Conservation (phyloP, 768 basidiomycete species). For the Suillus hirtellus region DNA sequence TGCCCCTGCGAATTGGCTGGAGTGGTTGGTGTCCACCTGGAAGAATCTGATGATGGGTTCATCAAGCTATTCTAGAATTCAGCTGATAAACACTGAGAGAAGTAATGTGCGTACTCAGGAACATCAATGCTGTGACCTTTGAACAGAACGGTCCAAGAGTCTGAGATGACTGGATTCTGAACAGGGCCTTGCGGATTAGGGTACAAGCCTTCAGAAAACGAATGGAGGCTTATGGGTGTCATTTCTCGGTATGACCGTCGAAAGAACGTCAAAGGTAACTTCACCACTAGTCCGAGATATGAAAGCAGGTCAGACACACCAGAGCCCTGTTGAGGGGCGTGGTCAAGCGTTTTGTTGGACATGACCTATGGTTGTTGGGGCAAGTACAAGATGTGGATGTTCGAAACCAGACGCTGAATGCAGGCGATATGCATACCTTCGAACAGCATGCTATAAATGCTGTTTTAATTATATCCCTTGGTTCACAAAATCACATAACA, state of each 20-base stretch:
- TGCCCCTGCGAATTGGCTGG: not conserved
- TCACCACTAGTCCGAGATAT: not conserved
- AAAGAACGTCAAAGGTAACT: not conserved
- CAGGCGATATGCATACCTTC: not conserved
- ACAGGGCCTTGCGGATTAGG: not conserved
- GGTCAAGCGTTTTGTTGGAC: not conserved
- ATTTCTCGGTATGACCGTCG: slow-evolving; percentile 1
- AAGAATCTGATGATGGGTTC: not conserved
- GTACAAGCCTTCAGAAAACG: not conserved
- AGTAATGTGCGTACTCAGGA: not conserved
- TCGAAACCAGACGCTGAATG: not conserved
- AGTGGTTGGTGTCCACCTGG: not conserved
- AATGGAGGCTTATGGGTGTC: not conserved
- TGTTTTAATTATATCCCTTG: not conserved
- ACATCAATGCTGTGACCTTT: not conserved
- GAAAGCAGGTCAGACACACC: not conserved
- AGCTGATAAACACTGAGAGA: not conserved
- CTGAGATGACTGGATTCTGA: not conserved
- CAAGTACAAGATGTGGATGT: not conserved
- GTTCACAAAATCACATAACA: not conserved
- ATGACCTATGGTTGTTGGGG: not conserved
- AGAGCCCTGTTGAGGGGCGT: not conserved
- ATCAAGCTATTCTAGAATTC: not conserved
- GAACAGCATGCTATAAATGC: not conserved
- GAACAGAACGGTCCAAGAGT: not conserved